Conservation (phyloP, 495 filamentous ascomycete genomes). For the Neohortaea acidophila region DNA sequence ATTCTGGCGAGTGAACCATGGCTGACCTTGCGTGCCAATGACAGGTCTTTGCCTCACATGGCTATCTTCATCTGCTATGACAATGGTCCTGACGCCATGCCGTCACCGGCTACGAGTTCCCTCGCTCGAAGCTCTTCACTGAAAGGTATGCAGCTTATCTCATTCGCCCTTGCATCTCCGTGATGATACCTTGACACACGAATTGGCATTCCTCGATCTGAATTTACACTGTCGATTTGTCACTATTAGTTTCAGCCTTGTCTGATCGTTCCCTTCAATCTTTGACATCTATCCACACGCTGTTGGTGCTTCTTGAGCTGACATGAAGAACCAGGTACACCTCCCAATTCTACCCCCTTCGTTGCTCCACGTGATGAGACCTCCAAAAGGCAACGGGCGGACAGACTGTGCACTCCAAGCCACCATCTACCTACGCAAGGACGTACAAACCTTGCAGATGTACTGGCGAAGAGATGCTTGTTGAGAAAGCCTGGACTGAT, state of each 20-base stretch:
- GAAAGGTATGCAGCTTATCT: constrained; percentile 56
- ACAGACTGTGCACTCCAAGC: constrained; percentile 65
- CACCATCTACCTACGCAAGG: constrained; percentile 50
- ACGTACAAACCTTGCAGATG: constrained; percentile 81
- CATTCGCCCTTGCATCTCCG: constrained; percentile 21
- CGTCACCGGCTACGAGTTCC: too few relatives aligned
- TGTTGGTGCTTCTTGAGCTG: constrained; percentile 30
- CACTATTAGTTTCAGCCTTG: constrained; percentile 92
- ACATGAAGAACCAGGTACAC: constrained; percentile 39
- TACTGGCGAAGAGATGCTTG: constrained; percentile 58
- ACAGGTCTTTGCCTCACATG: too few relatives aligned
- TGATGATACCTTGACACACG: constrained; percentile 80
- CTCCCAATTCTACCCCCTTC: constrained; percentile 8
- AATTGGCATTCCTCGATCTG: constrained; percentile 93
- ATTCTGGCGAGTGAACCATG: background rate
- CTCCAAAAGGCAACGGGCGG: constrained; percentile 92
- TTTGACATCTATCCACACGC: constrained; percentile 5
- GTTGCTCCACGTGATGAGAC: constrained; percentile 56
- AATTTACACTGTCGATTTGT: constrained; percentile 80
- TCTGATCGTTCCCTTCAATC: constrained; percentile 52
- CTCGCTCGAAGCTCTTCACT: too few relatives aligned
- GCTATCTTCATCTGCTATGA: too few relatives aligned
- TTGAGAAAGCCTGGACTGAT: constrained; percentile 97
- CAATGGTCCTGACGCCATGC: too few relatives aligned
- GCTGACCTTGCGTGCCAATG: too few relatives aligned